Base-by-base conservation (phyloP, 306 rosid genomes). In the Pyrus pyrifolia region DNA sequence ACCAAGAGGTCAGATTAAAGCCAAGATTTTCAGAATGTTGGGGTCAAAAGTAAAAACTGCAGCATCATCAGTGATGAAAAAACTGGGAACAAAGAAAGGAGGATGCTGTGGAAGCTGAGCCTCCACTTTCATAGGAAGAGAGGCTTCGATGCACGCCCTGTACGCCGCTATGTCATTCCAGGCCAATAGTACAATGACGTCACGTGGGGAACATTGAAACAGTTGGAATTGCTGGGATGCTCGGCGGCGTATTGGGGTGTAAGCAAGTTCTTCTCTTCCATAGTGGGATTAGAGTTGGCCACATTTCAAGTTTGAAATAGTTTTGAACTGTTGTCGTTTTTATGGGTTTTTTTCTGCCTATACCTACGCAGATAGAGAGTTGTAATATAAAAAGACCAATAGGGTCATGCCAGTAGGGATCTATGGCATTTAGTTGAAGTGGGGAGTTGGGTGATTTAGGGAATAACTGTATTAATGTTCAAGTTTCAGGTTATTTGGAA, bases 1-100 rank as follows among this genome's bases (percentile, higher is more conserved):
- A 5, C 69, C 1, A 5, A 81, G 81, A 60, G 85, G 79, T 68
- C 71, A 67, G 4, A 72, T 81, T n/a, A 81, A 72, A 78, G 65
- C 29, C 13, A 49, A 15, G 49, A 73, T 77, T 8, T 58, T 72
- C 45, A 38, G 19, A 63, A 51, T 8, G 61, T 25, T 74, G 60
- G 0, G 67, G 11, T 52, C 25, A 2, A 64, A 22, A 22, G 11
- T 60, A 8, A 74, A 74, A n/a, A 27, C 8, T 33, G 75, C 45
- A 21, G 53, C 42, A 33, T 25, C 69, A 30, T 58, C 76, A 25
- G 64, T 13, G 21, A 40, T 23, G 1, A 25, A 25, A 10, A n/a
- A 44, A 2, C 53, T 45, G 31, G 49, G 61, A 15, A 22, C 42
- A 73, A 73, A 42, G 42, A 60, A 73, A 59, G 68, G 77, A 62